Conservation (phyloP, 768 basidiomycete species). For the Phanerochaete carnosa region DNA sequence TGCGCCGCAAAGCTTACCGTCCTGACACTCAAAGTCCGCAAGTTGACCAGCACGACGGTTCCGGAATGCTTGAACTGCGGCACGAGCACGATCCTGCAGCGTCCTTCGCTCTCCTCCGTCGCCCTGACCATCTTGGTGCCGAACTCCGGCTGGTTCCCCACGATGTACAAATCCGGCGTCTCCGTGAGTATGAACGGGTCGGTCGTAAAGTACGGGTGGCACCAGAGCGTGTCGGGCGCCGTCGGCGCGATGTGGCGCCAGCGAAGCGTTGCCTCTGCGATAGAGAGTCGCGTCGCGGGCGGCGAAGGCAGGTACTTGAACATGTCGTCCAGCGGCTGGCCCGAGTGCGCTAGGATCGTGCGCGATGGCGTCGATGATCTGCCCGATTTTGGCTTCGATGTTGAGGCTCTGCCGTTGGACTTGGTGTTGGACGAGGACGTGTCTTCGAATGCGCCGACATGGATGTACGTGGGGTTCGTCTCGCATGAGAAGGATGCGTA, state of each 20-base stretch:
- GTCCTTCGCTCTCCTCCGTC: slow-evolving; percentile 31
- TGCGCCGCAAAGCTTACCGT: slow-evolving; percentile 53
- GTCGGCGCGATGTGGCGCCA: slow-evolving; percentile 99
- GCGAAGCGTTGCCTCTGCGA: slow-evolving; percentile 75
- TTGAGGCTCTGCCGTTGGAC: slow-evolving; percentile 6
- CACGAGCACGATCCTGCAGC: slow-evolving; percentile 73
- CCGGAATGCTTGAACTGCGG: slow-evolving; percentile 82
- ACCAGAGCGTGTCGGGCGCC: slow-evolving; percentile 98
- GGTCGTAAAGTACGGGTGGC: slow-evolving; percentile 83
- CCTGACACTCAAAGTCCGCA: slow-evolving; percentile 70
- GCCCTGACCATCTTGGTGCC: slow-evolving; percentile 58
- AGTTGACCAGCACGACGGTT: slow-evolving; percentile 72
- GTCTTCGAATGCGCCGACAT: slow-evolving; percentile 40
- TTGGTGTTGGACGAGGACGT: slow-evolving; percentile 16
- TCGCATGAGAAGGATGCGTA: slow-evolving; percentile 68
- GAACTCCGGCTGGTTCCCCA: slow-evolving; percentile 90
- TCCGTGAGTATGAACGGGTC: slow-evolving; percentile 90
- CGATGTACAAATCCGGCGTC: slow-evolving; percentile 86
- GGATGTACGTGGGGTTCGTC: slow-evolving; percentile 89
- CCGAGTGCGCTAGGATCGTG: slow-evolving; percentile 80
- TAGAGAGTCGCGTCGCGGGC: slow-evolving; percentile 64
- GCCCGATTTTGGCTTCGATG: slow-evolving; percentile 4
- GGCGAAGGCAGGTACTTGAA: slow-evolving; percentile 84
- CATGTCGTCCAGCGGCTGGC: slow-evolving; percentile 93
- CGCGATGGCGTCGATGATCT: slow-evolving; percentile 28